phyloP scores from a whole-genome alignment of 2,329 filamentous ascomycete genomes.

The Hypoxylon sp. region DNA sequence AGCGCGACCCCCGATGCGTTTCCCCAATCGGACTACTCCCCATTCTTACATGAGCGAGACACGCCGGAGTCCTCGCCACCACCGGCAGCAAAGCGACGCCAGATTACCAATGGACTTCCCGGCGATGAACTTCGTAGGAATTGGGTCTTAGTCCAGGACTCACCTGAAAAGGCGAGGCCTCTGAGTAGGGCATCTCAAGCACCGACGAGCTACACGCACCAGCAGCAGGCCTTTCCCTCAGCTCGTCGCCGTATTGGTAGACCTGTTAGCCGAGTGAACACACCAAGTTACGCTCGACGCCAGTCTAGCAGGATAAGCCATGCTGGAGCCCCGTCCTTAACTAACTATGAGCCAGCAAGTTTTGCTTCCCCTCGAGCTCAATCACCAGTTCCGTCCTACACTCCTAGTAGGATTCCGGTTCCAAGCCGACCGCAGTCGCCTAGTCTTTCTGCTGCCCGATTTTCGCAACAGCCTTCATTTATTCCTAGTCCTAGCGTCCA shows the following conservation, averaged over 20 bases:
- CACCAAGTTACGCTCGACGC: conserved; percentile 49
- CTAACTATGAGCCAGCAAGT: conserved; percentile 64
- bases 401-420: conserved; percentile 63
- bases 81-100: conserved; percentile 68
- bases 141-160: conserved; percentile 78
- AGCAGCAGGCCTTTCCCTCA: conserved; percentile 53
- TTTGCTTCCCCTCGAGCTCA: conserved; percentile 66
- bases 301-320: conserved; percentile 64
- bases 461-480: conserved; percentile 45
- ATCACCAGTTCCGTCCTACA: conserved; percentile 49
- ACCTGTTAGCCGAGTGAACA: conserved; percentile 58
- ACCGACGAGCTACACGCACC: conserved; percentile 47
- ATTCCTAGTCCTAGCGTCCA: conserved; percentile 53
- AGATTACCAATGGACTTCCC: conserved; percentile 63
- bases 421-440: conserved; percentile 53
- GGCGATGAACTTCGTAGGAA: conserved; percentile 73
- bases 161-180: conserved; percentile 44
- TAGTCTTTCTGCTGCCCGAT: conserved; percentile 41
- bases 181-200: conserved; percentile 46
- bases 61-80: conserved; percentile 61
- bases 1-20: conserved; percentile 52
- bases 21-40: conserved; percentile 55
- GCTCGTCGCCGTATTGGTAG: conserved; percentile 62
- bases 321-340: conserved; percentile 62
- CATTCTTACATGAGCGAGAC: conserved; percentile 53